Base-by-base conservation (phyloP, 2,329 filamentous ascomycete species). In the Claviceps quebecensis region DNA sequence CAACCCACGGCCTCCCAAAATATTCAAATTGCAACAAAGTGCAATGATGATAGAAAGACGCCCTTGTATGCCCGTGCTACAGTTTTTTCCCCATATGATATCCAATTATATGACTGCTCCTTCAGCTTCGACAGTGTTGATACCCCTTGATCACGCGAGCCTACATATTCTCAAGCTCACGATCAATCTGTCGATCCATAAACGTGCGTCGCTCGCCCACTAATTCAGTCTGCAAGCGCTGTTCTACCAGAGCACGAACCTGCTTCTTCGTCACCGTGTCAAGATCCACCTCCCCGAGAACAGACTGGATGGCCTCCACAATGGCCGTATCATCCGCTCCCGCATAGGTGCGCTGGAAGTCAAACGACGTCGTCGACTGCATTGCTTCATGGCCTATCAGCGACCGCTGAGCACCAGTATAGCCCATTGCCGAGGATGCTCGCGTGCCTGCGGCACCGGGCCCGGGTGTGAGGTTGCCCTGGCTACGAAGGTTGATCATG, bases 221-320 rank as follows among this genome's bases (percentile, higher is more conserved):
- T 53, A 97, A 75, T 65, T 95, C 89, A 4, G 86, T 91, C 71
- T 96, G 91, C 55, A 98, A 70, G 61, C 90, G 80, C 72, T 96
- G 89, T 71, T 98, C 93, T 13, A 95, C 89, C 45, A 97, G 76
- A 3, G 87, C 90, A 48, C 87, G 78, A 52, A 93, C 84, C 71
- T 97, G 91, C 73, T 98, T 98, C 81, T 97, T 98, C 6, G 93
- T 98, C 47, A 97, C 87, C n/a, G 79, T 91, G 65, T 98, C 93
- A 43, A 98, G 75, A 66, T 98, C 91, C 0, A 96, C 89, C 61
- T 96, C 91, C 16, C 76, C 71, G 55, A 98, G 73, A 59, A 93
- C 93, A 48, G 77, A 73, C 61, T 88, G 85, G 55, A 97, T 91
- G 1, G 87, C 86, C 55, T 94, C 86, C 17, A 87, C 76, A 57